phyloP scores from a whole-genome alignment of 2,329 filamentous ascomycete species.

The Daldinia sp. region DNA sequence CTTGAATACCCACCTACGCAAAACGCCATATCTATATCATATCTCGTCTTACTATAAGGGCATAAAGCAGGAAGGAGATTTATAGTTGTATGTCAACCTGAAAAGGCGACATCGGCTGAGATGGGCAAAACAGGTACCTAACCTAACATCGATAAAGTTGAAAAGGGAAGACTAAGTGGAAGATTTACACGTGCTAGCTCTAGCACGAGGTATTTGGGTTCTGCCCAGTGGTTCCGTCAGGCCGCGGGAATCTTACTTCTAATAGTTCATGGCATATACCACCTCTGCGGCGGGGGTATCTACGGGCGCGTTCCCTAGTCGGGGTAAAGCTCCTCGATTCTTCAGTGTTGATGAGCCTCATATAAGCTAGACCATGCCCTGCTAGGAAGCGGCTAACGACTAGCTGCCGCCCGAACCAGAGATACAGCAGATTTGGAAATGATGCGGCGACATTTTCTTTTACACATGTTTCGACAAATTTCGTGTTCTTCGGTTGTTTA shows the following conservation, averaged over 20 bases:
- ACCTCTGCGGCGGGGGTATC: slow-evolving; percentile 9
- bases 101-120: slow-evolving; percentile 24
- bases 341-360: slow-evolving; percentile 31
- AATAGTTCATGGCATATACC: slow-evolving; percentile 19
- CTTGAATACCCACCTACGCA: not conserved
- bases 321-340: slow-evolving; percentile 8
- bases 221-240: slow-evolving; percentile 2
- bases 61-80: slow-evolving; percentile 4
- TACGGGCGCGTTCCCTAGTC: slow-evolving; percentile 10
- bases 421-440: slow-evolving; percentile 15
- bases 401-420: slow-evolving; percentile 36
- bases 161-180: slow-evolving; percentile 4
- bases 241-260: slow-evolving; percentile 8
- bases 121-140: not conserved
- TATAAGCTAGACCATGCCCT: slow-evolving; percentile 11
- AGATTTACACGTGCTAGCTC: not conserved
- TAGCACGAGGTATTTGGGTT: slow-evolving; percentile 3
- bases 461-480: slow-evolving; percentile 24
- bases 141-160: not conserved
- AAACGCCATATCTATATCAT: slow-evolving; percentile 7
- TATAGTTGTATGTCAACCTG: not conserved
- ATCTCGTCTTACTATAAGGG: slow-evolving; percentile 9
- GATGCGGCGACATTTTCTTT: slow-evolving; percentile 18
- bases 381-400: slow-evolving; percentile 29
- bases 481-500: slow-evolving; percentile 16